phyloP scores from a whole-genome alignment of 2,329 filamentous ascomycete species.

The Tolypocladium nubicola region DNA sequence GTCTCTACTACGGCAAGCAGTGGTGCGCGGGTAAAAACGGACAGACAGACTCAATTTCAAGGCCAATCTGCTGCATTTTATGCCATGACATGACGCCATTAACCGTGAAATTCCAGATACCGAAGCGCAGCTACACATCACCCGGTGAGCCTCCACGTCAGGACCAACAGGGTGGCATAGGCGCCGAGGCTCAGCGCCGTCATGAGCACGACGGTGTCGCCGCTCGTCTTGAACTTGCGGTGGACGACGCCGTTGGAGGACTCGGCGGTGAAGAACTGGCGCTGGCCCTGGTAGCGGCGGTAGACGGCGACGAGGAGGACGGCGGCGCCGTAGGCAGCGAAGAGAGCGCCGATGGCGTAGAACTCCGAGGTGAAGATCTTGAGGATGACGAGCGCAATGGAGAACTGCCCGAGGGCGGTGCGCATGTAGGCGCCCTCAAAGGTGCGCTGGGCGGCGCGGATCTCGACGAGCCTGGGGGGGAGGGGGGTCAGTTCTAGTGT shows the following conservation, averaged over 20 bases:
- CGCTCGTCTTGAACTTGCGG: slow-evolving; percentile 52
- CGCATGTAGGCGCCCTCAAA: slow-evolving; percentile 97
- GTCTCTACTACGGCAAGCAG: background rate
- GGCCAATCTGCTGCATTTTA: background rate
- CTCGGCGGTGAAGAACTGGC: slow-evolving; percentile 68
- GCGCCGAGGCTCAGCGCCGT: slow-evolving; percentile 45
- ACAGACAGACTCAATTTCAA: background rate
- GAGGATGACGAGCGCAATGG: slow-evolving; percentile 77
- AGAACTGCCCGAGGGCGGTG: slow-evolving; percentile 89
- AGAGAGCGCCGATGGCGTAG: slow-evolving; percentile 92
- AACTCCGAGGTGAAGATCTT: slow-evolving; percentile 97
- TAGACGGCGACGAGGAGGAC: slow-evolving; percentile 77
- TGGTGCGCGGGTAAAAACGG: background rate
- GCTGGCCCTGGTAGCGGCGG: slow-evolving; percentile 81
- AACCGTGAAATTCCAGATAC: background rate
- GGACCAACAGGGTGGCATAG: slow-evolving; percentile 44
- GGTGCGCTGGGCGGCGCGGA: slow-evolving; percentile 87
- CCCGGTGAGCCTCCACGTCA: slow-evolving; percentile 37
- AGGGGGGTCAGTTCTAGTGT: background rate
- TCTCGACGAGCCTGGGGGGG: slow-evolving; percentile 64
- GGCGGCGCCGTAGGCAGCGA: slow-evolving; percentile 81
- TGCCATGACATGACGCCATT: background rate
- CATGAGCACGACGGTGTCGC: slow-evolving; percentile 50
- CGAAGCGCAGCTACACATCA: slow-evolving; percentile 3
- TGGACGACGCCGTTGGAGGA: slow-evolving; percentile 21